Base-by-base conservation (phyloP, 495 filamentous ascomycete species). In the Podospora pseudopauciseta region DNA sequence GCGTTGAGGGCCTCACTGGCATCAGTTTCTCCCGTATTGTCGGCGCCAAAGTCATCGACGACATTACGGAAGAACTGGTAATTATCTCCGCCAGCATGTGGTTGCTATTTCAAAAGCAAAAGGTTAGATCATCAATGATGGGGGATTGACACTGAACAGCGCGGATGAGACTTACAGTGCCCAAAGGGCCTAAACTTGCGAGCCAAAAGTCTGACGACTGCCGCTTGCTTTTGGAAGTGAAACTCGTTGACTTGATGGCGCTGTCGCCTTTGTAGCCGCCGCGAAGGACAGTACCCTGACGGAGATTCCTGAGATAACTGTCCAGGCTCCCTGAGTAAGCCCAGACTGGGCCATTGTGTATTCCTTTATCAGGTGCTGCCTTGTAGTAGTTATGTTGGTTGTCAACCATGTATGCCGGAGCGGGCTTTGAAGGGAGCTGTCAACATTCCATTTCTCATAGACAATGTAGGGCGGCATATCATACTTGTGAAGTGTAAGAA, bases 1-100 rank as follows among this genome's bases (percentile, higher is more conserved):
- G 79, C 75, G 75, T 94, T 94, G 80, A 96, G 93, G 5, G 92
- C 91, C 27, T 76, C 86, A 1, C 91, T 93, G 73, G 95, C 91
- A 75, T 97, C 92, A 1, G 89, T 92, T 1, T 82, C 79, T 26
- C 92, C 91, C 66, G 93, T 89, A 76, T 87, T 87, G 82, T 23
- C 54, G 27, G 53, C 27, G 67, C 64, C 44, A 73, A 85, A 93
- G 72, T 95, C 92, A 18, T 56, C 19, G 79, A 85, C 89, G 34
- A 96, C 92, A 76, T 96, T 94, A 28, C 92, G 89, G 74, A 86
- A 96, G 28, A 96, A 82, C 73, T 32, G 16, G 56, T 69, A 62
- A 11, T 39, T 39, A 39, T 39, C 32, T 39, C 32, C 32, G 11
- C 32, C 32, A 39, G 32, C 32, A 39, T 39, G 32, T 39, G 32